Conservation (phyloP, 2,329 filamentous ascomycete genomes). For the Hypoxylon sp. region DNA sequence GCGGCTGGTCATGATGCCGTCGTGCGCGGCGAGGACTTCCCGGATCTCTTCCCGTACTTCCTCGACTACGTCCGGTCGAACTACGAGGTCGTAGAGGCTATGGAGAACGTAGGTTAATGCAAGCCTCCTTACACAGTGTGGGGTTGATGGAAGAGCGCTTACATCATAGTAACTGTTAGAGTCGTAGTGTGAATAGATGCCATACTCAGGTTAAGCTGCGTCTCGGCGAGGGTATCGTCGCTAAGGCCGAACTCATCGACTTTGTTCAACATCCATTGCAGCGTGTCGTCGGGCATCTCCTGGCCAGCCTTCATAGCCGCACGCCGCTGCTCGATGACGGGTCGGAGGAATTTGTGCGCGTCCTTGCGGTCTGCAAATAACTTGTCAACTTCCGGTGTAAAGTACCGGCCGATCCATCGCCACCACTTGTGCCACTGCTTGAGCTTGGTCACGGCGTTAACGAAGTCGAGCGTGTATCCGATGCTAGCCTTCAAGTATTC, state of each 20-base stretch:
- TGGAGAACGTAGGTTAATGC: background rate
- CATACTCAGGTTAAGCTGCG: conserved; percentile 62
- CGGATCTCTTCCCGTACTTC: conserved; percentile 67
- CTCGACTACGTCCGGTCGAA: conserved; percentile 63
- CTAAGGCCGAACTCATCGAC: conserved; percentile 52
- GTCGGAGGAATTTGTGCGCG: conserved; percentile 55
- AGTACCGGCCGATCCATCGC: conserved; percentile 54
- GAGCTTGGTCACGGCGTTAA: conserved; percentile 53
- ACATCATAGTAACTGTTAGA: conserved; percentile 60
- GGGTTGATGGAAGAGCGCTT: conserved; percentile 31
- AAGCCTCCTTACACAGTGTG: background rate
- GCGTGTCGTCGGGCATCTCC: conserved; percentile 60
- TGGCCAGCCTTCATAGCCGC: conserved; percentile 43
- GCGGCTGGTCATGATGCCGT: conserved; percentile 53
- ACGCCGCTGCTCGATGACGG: conserved; percentile 52
- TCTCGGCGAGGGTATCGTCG: conserved; percentile 56
- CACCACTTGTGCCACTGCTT: conserved; percentile 51
- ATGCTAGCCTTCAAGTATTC: conserved; percentile 64
- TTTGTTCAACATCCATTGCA: conserved; percentile 63
- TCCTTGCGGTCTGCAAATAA: conserved; percentile 54
- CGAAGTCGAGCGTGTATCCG: conserved; percentile 63
- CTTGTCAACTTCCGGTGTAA: conserved; percentile 56
- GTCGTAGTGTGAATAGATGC: conserved; percentile 67
- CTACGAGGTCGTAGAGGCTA: conserved; percentile 66
- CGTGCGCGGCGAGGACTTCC: conserved; percentile 54